Percentiles rank a stretch among this genome's conserved stretches.
Conservation (phyloP, 1,284 basidiomycete genomes). For the Marasmius tenuissimus region DNA sequence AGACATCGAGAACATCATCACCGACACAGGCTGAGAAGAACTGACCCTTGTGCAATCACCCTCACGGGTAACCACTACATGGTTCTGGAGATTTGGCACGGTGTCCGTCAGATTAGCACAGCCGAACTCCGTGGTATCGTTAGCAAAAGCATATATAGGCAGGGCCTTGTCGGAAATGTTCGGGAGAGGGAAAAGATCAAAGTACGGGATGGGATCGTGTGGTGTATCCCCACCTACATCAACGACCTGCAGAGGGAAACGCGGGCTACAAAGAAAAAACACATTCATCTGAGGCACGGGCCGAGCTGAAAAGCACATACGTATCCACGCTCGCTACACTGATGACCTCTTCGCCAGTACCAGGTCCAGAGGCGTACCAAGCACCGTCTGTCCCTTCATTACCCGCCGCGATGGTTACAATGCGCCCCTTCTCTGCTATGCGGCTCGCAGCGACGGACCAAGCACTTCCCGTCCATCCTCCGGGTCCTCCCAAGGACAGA, state of each 20-base stretch:
- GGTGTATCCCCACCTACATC: not conserved
- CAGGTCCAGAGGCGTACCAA: not conserved
- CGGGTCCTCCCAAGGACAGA: not conserved
- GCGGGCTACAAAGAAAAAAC: not conserved
- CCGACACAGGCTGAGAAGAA: not conserved
- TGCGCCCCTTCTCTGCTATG: not conserved
- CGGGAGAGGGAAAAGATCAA: not conserved
- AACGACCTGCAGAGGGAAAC: not conserved
- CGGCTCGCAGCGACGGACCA: not conserved
- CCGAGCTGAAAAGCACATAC: not conserved
- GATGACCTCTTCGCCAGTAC: not conserved
- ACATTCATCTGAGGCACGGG: not conserved
- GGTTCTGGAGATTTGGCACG: not conserved
- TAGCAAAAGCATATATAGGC: not conserved
- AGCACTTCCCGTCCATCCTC: not conserved
- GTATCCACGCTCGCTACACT: not conserved
- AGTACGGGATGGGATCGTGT: not conserved
- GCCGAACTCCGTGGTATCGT: not conserved
- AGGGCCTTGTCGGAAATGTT: not conserved
- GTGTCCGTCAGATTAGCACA: not conserved
- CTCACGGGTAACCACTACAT: not conserved
- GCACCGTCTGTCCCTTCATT: not conserved
- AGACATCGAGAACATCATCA: not conserved
- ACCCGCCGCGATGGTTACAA: not conserved
- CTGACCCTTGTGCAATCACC: not conserved